Evolutionary conservation across 2,329 filamentous ascomycete genomes (phyloP).

Genomic region (Sclerotinia spermophila): DNA sequence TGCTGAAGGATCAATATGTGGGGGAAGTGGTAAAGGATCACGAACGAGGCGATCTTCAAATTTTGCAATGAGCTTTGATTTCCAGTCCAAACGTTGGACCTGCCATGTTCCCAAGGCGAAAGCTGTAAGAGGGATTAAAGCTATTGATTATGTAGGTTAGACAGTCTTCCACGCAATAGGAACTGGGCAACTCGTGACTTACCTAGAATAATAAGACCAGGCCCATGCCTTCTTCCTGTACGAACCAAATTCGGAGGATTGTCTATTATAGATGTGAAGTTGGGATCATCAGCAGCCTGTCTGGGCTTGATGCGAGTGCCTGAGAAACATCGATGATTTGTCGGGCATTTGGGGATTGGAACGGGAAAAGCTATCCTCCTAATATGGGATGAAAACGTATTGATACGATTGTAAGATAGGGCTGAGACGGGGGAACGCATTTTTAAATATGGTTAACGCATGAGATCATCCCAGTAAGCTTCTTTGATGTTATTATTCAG

Average conservation of each 20-base stretch:
- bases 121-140: constrained; percentile 81
- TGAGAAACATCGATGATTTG: constrained; percentile 33
- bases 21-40: constrained; percentile 79
- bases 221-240: constrained; percentile 67
- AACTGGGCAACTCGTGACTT: constrained; percentile 19
- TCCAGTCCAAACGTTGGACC: constrained; percentile 88
- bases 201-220: constrained; percentile 76
- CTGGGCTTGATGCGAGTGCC: constrained; percentile 24
- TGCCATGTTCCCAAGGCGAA: constrained; percentile 94
- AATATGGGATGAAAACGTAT: background rate
- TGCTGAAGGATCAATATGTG: constrained; percentile 74
- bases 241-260: constrained; percentile 78
- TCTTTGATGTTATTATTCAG: background rate
- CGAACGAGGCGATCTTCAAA: constrained; percentile 89
- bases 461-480: too few species aligned
- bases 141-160: constrained; percentile 24
- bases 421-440: constrained; percentile 7
- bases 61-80: constrained; percentile 84
- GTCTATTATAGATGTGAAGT: constrained; percentile 83
- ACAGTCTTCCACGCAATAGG: background rate
- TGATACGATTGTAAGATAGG: constrained; percentile 1
- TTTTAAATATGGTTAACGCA: background rate
- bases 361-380: constrained; percentile 9
- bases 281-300: constrained; percentile 62
- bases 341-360: constrained; percentile 22